Conservation (phyloP, 306 rosid species). For the Hippophae gyantsensis region DNA sequence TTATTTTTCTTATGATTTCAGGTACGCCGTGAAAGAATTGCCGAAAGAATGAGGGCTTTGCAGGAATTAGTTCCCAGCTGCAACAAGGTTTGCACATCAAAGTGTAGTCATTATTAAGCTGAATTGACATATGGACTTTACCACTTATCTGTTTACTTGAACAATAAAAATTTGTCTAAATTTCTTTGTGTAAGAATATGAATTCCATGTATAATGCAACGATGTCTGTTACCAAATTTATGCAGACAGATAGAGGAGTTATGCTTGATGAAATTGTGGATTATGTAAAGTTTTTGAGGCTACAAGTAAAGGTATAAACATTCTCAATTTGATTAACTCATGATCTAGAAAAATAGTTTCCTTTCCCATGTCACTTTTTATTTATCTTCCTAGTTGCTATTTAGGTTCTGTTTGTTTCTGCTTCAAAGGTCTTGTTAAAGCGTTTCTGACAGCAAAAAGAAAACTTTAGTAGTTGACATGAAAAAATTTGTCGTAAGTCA, state of each 20-base stretch:
- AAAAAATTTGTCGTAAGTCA: too few relatives aligned
- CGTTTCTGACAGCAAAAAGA: too few relatives aligned
- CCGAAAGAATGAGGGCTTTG: slow-evolving; percentile 97
- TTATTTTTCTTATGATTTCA: slow-evolving; percentile 25
- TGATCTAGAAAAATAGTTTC: slow-evolving; percentile 7
- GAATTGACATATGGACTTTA: too few relatives aligned
- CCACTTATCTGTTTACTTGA: background rate
- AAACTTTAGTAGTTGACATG: too few relatives aligned
- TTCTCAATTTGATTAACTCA: slow-evolving; percentile 7
- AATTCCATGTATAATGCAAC: background rate
- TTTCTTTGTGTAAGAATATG: background rate
- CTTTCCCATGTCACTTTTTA: background rate
- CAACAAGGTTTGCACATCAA: slow-evolving; percentile 59
- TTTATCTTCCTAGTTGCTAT: background rate
- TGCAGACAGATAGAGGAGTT: slow-evolving; percentile 88
- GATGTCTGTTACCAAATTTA: slow-evolving; percentile 11
- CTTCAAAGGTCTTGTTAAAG: too few relatives aligned
- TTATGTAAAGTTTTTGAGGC: slow-evolving; percentile 94
- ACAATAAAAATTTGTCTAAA: background rate
- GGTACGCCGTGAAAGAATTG: slow-evolving; percentile 97
- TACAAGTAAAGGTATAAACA: slow-evolving; percentile 79
- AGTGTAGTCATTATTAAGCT: background rate
- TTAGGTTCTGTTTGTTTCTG: too few relatives aligned
- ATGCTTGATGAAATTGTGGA: slow-evolving; percentile 99
- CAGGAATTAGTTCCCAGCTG: slow-evolving; percentile 93